phyloP scores from a whole-genome alignment of 73 alveolate species.

The Symbiodinium pilosum region DNA sequence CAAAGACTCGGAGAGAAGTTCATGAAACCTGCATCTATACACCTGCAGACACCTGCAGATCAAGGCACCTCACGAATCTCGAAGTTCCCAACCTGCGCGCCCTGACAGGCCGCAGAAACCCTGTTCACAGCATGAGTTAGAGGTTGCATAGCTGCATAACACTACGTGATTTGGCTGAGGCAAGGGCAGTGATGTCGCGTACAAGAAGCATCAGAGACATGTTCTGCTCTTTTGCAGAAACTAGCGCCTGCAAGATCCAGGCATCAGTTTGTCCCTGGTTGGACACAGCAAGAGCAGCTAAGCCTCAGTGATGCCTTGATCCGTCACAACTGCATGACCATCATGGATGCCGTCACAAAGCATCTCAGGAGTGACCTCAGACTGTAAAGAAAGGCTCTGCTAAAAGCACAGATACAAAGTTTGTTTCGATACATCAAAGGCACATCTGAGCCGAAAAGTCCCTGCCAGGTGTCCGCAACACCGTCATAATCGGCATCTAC shows the following conservation, averaged over 20 bases:
- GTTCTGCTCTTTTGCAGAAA: not conserved
- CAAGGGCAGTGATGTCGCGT: conserved; percentile 60
- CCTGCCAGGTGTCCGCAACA: conserved; percentile 55
- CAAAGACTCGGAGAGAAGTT: not conserved
- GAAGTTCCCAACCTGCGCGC: conserved; percentile 36
- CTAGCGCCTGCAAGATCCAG: conserved; percentile 5
- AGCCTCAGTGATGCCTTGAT: conserved; percentile 71
- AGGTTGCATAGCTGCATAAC: no score
- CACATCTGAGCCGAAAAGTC: conserved; percentile 43
- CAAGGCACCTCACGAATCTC: conserved; percentile 52
- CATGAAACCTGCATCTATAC: no score
- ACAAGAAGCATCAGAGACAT: not conserved
- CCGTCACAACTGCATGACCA: conserved; percentile 71
- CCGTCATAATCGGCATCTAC: conserved; percentile 34
- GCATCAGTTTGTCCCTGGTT: not conserved
- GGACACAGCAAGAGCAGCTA: no score
- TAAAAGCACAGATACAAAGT: no score
- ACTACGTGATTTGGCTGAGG: no score
- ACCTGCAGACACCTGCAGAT: no score
- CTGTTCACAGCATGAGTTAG: no score
- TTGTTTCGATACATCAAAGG: not conserved
- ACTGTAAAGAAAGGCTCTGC: no score
- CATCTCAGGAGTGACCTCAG: not conserved
- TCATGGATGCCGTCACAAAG: conserved; percentile 54
- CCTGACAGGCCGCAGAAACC: not conserved